A percentile compares a stretch with the other conserved stretches of the same genome.
These are phyloP conservation scores for Eucalyptus guilfoylei DNA, from an alignment of 345 rosid genomes.

Conservation along the genomic window DNA sequence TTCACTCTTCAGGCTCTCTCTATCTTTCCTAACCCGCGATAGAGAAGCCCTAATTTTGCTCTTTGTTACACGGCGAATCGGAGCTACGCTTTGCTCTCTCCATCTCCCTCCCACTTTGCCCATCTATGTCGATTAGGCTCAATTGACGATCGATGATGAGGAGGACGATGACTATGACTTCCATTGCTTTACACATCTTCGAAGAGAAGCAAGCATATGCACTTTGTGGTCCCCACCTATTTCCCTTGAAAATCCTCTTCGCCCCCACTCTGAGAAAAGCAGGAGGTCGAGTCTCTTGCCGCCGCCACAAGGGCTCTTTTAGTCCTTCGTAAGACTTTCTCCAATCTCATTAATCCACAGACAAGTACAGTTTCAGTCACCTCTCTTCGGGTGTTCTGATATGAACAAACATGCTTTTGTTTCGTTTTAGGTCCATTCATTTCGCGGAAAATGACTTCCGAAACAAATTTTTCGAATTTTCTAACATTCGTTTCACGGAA, in stretches of 20 bases:
- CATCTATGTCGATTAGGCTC: neutral
- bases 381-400: neutral
- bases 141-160: neutral
- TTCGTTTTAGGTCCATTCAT: no score
- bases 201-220: neutral
- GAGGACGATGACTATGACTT: neutral
- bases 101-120: neutral
- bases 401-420: neutral
- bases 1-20: no score
- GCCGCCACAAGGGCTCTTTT: no score
- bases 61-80: no score
- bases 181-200: neutral
- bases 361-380: neutral
- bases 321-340: neutral
- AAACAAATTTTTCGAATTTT: no score
- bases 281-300: no score
- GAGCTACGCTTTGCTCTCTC: no score
- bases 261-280: neutral
- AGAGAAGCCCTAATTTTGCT: no score
- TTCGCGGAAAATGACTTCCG: no score
- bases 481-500: no score
- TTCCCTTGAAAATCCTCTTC: neutral
- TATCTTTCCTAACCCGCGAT: no score
- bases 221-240: neutral
- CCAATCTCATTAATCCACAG: neutral